A percentile compares a stretch with the other conserved stretches of the same genome.
These are phyloP conservation scores for Fusarium sacchari DNA, from an alignment of 2,329 filamentous ascomycete species.

Conservation along the genomic window DNA sequence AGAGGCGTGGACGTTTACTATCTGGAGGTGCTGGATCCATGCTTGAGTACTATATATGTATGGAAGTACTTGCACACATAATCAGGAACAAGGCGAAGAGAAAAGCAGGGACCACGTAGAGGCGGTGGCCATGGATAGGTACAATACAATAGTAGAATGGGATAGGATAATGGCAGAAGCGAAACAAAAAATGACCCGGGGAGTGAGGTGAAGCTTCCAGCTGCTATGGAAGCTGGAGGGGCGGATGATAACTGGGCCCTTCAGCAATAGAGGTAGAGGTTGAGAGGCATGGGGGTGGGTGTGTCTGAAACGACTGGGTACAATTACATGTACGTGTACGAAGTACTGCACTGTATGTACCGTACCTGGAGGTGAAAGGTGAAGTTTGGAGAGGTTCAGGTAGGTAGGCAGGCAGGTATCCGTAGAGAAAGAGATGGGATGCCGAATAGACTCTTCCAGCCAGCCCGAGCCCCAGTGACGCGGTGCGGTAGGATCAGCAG, in stretches of 20 bases:
- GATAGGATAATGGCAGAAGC: slow-evolving; percentile 40
- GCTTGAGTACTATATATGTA: slow-evolving; percentile 56
- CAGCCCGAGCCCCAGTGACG: slow-evolving; percentile 39
- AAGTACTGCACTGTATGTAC: slow-evolving; percentile 41
- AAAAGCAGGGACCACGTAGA: slow-evolving; percentile 52
- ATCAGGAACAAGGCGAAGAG: slow-evolving; percentile 49
- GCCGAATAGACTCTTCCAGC: slow-evolving; percentile 34
- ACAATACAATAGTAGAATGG: slow-evolving; percentile 14
- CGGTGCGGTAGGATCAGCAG: slow-evolving; percentile 45
- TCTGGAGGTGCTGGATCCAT: slow-evolving; percentile 71
- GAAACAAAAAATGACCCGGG: slow-evolving; percentile 42
- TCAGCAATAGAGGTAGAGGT: slow-evolving; percentile 44
- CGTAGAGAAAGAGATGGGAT: slow-evolving; percentile 23
- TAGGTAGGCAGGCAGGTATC: slow-evolving; percentile 16
- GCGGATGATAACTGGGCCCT: slow-evolving; percentile 46
- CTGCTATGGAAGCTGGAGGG: slow-evolving; percentile 42
- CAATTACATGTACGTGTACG: slow-evolving; percentile 43
- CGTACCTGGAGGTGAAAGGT: slow-evolving; percentile 16
- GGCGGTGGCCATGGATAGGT: slow-evolving; percentile 48
- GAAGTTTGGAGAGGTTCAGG: slow-evolving; percentile 34
- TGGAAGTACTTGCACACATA: slow-evolving; percentile 50
- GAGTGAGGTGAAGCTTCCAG: slow-evolving; percentile 45
- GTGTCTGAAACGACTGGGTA: slow-evolving; percentile 46
- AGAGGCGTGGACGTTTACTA: slow-evolving; percentile 67
- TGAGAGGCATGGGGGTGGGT: slow-evolving; percentile 47